Evolutionary conservation across 208 protist species (phyloP).

Genomic region (Trypanosoma cruzi): DNA sequence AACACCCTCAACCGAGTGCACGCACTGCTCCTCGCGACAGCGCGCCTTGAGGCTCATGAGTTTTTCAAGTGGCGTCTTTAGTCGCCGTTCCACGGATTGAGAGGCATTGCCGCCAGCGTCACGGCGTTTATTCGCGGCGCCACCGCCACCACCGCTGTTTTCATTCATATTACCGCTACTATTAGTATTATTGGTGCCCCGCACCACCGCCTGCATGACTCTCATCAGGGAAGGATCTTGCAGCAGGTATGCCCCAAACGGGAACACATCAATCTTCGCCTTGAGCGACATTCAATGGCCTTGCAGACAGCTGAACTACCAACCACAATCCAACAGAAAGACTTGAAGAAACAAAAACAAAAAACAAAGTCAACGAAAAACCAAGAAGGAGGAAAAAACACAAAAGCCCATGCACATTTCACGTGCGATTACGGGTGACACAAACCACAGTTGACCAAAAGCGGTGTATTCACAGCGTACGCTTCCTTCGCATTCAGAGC

Average conservation of each 20-base stretch:
- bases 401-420: too few species aligned
- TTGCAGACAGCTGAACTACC: background rate
- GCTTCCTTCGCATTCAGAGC: too few species aligned
- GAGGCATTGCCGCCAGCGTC: slow-evolving; percentile 27
- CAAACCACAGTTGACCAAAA: too few species aligned
- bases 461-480: too few species aligned
- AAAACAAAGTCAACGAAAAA: background rate
- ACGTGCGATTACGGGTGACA: too few species aligned
- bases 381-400: background rate
- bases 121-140: slow-evolving; percentile 9
- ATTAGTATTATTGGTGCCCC: slow-evolving; percentile 14
- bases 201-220: slow-evolving; percentile 28
- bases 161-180: slow-evolving; percentile 14
- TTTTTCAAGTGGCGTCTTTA: slow-evolving; percentile 77
- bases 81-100: slow-evolving; percentile 26
- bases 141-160: slow-evolving; percentile 9
- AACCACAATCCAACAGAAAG: background rate
- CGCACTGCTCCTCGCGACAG: slow-evolving; percentile 82
- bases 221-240: slow-evolving; percentile 32
- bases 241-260: slow-evolving; percentile 72
- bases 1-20: slow-evolving; percentile 91
- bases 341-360: background rate
- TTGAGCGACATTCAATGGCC: slow-evolving; percentile 52
- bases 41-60: slow-evolving; percentile 78
- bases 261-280: slow-evolving; percentile 83